phyloP scores from a whole-genome alignment of 192 early-diverging fungal species.

The Entophlyctis luteolus region DNA sequence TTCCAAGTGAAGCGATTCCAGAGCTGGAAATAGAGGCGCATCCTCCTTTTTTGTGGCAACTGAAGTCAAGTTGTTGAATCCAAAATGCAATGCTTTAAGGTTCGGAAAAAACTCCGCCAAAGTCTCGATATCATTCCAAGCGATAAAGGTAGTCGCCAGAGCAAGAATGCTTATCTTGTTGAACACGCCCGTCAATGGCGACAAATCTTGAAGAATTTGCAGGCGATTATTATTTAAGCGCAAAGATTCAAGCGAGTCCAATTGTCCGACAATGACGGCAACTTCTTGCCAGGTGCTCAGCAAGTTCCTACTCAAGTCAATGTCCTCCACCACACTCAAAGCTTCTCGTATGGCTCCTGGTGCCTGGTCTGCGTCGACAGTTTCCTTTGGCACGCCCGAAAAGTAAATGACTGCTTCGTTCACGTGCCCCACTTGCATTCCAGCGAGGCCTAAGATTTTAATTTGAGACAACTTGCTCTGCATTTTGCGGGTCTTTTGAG shows the following conservation, averaged over 20 bases:
- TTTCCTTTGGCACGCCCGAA: neutral
- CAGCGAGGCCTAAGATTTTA: slow-evolving; percentile 37
- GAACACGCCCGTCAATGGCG: slow-evolving; percentile 20
- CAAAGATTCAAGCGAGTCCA: slow-evolving; percentile 31
- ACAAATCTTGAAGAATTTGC: neutral
- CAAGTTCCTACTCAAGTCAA: slow-evolving; percentile 47
- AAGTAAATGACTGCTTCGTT: neutral
- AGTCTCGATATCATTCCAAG: slow-evolving; percentile 31
- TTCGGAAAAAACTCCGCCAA: slow-evolving; percentile 25
- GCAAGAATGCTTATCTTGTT: slow-evolving; percentile 28
- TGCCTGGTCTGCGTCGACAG: neutral
- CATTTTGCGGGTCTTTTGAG: neutral
- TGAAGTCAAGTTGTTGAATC: slow-evolving; percentile 33
- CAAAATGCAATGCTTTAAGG: slow-evolving; percentile 41
- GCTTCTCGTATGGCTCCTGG: neutral
- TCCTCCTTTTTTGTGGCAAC: neutral
- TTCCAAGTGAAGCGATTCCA: slow-evolving; percentile 39
- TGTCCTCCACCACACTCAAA: slow-evolving; percentile 38
- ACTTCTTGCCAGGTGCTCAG: slow-evolving; percentile 33
- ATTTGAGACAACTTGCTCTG: neutral
- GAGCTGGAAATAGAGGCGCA: slow-evolving; percentile 10
- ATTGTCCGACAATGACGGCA: slow-evolving; percentile 32
- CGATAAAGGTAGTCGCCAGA: slow-evolving; percentile 29
- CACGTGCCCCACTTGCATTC: slow-evolving; percentile 18
- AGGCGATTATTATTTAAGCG: slow-evolving; percentile 42